phyloP scores from a whole-genome alignment of 345 rosid species.

The rapeseed (Brassica napus) region DNA sequence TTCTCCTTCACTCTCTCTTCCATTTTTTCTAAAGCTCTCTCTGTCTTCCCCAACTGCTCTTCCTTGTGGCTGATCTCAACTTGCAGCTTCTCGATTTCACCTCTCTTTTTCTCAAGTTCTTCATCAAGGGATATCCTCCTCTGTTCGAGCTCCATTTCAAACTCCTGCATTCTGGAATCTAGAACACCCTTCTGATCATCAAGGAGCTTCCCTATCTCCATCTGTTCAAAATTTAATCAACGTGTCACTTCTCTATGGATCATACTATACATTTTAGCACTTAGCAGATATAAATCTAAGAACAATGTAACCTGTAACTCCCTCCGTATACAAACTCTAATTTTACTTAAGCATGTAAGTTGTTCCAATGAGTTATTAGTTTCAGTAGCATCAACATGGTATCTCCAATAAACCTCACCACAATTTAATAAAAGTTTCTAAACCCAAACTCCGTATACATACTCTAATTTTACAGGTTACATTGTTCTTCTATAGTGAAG shows the following conservation, averaged over 20 bases:
- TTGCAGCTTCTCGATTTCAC: constrained; percentile 51
- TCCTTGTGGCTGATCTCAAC: constrained; percentile 53
- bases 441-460: background rate
- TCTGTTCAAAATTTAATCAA: constrained; percentile 42
- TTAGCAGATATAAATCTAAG: background rate
- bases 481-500: too few species aligned
- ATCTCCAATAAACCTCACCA: background rate
- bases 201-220: constrained; percentile 64
- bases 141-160: constrained; percentile 60
- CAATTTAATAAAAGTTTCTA: background rate
- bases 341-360: background rate
- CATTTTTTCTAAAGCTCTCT: constrained; percentile 54
- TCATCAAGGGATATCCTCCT: constrained; percentile 59
- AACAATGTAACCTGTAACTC: background rate
- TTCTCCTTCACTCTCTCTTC: constrained; percentile 59
- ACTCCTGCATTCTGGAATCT: constrained; percentile 54
- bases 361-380: background rate
- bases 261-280: background rate
- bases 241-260: background rate
- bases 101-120: constrained; percentile 55
- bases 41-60: constrained; percentile 57
- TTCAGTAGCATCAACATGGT: background rate
- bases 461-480: background rate
- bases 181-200: constrained; percentile 61
- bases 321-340: background rate